Evolutionary conservation across 2,329 filamentous ascomycete genomes (phyloP).

Genomic region (Alternaria sp.): DNA sequence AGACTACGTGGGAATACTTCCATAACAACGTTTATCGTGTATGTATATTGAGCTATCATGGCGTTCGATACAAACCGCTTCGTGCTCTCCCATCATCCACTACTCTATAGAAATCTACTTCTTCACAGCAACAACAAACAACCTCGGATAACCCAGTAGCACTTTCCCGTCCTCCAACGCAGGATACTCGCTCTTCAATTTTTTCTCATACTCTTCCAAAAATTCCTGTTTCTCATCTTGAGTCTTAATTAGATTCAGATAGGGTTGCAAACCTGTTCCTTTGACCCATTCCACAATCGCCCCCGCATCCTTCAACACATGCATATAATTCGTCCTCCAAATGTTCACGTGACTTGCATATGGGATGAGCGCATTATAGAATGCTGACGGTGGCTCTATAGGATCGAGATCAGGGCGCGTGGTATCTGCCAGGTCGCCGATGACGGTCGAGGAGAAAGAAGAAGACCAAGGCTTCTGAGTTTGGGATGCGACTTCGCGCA

Average conservation of each 20-base stretch:
- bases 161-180: slow-evolving; percentile 61
- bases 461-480: slow-evolving; percentile 51
- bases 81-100: neutral
- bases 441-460: slow-evolving; percentile 29
- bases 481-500: slow-evolving; percentile 55
- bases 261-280: slow-evolving; percentile 65
- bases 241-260: slow-evolving; percentile 57
- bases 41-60: neutral
- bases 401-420: slow-evolving; percentile 53
- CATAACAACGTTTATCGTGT: neutral
- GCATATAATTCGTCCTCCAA: slow-evolving; percentile 65
- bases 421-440: slow-evolving; percentile 24
- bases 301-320: slow-evolving; percentile 58
- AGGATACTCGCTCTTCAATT: slow-evolving; percentile 57
- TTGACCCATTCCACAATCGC: slow-evolving; percentile 68
- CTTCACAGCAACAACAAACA: slow-evolving; percentile 61
- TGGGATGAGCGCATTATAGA: slow-evolving; percentile 61
- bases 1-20: neutral
- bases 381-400: slow-evolving; percentile 57
- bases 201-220: slow-evolving; percentile 57
- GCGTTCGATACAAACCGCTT: neutral
- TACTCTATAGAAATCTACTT: slow-evolving; percentile 17
- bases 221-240: slow-evolving; percentile 54
- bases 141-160: slow-evolving; percentile 62
- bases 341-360: slow-evolving; percentile 55